Conservation (phyloP, 495 filamentous ascomycete genomes). For the Hypoxylon trugodes region DNA sequence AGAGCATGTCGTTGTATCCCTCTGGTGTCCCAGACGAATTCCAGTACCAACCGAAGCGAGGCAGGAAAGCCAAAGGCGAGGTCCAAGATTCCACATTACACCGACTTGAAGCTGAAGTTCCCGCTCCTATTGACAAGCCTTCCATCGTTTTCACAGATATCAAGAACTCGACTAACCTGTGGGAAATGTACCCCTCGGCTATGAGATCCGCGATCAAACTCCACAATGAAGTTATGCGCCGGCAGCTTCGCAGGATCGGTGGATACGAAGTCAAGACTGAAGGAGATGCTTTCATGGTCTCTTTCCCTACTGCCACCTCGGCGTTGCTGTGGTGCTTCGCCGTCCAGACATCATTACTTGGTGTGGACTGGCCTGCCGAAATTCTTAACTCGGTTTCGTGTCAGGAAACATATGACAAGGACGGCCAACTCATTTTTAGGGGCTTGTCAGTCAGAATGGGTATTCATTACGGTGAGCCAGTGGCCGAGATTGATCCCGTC, state of each 20-base stretch:
- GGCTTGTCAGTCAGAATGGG: constrained; percentile 97
- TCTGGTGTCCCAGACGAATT: constrained; percentile 73
- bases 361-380: constrained; percentile 92
- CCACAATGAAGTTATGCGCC: constrained; percentile 94
- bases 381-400: constrained; percentile 87
- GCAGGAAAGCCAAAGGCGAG: constrained; percentile 72
- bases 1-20: constrained; percentile 82
- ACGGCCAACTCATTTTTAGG: constrained; percentile 88
- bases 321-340: constrained; percentile 96
- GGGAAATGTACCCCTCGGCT: constrained; percentile 92
- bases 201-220: constrained; percentile 96
- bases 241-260: constrained; percentile 90
- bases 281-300: constrained; percentile 99
- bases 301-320: constrained; percentile 92
- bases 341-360: constrained; percentile 85
- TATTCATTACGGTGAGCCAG: constrained; percentile 91
- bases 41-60: constrained; percentile 66
- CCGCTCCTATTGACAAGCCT: constrained; percentile 86
- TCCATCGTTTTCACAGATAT: constrained; percentile 99
- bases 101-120: constrained; percentile 86
- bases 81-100: constrained; percentile 81
- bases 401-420: constrained; percentile 79
- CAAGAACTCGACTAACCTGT: constrained; percentile 96
- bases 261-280: constrained; percentile 99
- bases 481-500: constrained; percentile 93